Evolutionary conservation across 164 flowering plant species (phyloP).

Genomic region (Aristolochia fimbriata): DNA sequence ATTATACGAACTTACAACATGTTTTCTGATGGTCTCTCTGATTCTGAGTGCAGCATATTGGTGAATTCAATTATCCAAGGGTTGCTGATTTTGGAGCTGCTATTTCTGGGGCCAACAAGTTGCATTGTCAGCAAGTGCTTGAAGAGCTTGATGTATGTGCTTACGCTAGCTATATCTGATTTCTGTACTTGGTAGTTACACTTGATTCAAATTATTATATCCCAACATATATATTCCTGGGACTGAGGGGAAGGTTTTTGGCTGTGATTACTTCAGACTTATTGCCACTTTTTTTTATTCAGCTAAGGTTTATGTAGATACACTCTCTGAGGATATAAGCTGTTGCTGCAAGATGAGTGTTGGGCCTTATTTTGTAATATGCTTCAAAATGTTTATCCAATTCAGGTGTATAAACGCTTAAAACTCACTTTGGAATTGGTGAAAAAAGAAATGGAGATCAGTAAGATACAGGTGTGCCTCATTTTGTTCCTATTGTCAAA

Average conservation of each 20-base stretch:
- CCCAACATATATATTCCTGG: no score
- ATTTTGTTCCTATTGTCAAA: background rate
- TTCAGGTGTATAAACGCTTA: conserved; percentile 80
- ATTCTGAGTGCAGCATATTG: conserved; percentile 61
- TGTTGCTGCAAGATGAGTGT: no score
- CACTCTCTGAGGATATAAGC: no score
- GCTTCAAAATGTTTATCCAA: conserved; percentile 1
- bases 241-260: no score
- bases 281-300: no score
- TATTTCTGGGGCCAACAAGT: conserved; percentile 85
- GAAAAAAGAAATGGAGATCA: conserved; percentile 96
- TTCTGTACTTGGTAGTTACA: background rate
- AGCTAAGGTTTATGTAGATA: no score
- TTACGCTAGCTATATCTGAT: background rate
- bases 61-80: conserved; percentile 84
- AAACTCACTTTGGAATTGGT: conserved; percentile 73
- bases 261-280: no score
- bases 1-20: no score
- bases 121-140: conserved; percentile 79
- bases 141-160: conserved; percentile 88
- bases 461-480: conserved; percentile 79
- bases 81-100: conserved; percentile 99
- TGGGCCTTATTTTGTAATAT: background rate
- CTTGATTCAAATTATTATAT: background rate
- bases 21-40: no score